These are phyloP conservation scores for Striga hermonthica DNA, from an alignment of 305 asterid genomes.

Conservation along the genomic window DNA sequence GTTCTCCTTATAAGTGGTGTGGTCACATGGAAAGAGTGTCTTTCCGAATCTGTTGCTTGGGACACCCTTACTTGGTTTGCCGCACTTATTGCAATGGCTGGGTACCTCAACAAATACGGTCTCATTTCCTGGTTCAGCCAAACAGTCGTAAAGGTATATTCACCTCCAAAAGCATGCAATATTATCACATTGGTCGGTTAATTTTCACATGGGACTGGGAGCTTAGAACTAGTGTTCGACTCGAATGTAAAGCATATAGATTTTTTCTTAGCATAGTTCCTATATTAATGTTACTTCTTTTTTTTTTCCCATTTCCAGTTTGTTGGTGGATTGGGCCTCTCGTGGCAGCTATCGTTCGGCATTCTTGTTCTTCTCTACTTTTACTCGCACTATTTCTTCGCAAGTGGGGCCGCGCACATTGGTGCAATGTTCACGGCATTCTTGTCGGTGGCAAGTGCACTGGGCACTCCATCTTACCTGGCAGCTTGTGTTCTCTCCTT, in stretches of 20 bases:
- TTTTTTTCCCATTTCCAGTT: background rate
- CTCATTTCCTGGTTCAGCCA: constrained; percentile 98
- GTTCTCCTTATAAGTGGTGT: constrained; percentile 89
- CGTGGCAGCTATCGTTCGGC: constrained; percentile 96
- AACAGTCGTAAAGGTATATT: constrained; percentile 78
- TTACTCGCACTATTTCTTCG: constrained; percentile 96
- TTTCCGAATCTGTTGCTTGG: constrained; percentile 99
- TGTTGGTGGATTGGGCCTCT: constrained; percentile 11
- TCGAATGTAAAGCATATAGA: background rate
- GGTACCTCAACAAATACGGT: constrained; percentile 91
- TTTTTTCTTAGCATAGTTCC: background rate
- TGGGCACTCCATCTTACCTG: constrained; percentile 85
- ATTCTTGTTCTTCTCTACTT: constrained; percentile 90
- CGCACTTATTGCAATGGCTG: constrained; percentile 99
- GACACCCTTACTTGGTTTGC: constrained; percentile 99
- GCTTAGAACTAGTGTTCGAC: background rate
- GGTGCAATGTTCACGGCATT: constrained; percentile 99
- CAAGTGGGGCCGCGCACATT: constrained; percentile 97
- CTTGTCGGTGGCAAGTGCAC: constrained; percentile 85
- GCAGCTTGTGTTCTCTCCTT: constrained; percentile 79
- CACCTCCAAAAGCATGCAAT: background rate
- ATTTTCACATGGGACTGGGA: background rate
- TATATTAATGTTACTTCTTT: background rate
- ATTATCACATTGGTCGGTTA: background rate
- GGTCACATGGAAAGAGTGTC: constrained; percentile 96